phyloP scores from a whole-genome alignment of 2,329 filamentous ascomycete genomes.

The Neobulgaria alba region DNA sequence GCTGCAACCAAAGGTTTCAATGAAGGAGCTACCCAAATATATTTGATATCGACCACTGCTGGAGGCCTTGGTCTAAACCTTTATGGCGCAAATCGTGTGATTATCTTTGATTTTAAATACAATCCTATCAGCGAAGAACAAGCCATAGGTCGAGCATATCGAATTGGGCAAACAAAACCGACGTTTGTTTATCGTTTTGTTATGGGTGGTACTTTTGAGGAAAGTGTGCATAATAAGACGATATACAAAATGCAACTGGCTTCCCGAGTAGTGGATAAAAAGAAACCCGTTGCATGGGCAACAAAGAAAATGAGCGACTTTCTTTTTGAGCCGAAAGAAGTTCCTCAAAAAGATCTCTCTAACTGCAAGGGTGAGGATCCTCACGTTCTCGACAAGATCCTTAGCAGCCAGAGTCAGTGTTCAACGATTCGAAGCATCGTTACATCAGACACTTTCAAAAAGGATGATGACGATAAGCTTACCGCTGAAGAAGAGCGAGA shows the following conservation, averaged over 20 bases:
- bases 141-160: conserved; percentile 78
- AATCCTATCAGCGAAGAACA: conserved; percentile 79
- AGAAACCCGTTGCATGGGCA: conserved; percentile 62
- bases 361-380: conserved; percentile 50
- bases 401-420: conserved; percentile 41
- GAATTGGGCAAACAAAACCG: conserved; percentile 70
- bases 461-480: conserved; percentile 56
- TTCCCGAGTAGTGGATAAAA: conserved; percentile 73
- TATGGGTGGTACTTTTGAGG: conserved; percentile 71
- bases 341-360: conserved; percentile 42
- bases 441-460: conserved; percentile 64
- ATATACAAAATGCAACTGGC: conserved; percentile 79
- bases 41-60: conserved; percentile 75
- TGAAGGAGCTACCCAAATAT: conserved; percentile 44
- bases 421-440: conserved; percentile 47
- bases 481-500: conserved; percentile 52
- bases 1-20: conserved; percentile 63
- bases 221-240: conserved; percentile 60
- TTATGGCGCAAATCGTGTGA: conserved; percentile 71
- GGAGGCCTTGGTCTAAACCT: conserved; percentile 82
- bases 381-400: conserved; percentile 50
- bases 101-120: conserved; percentile 78
- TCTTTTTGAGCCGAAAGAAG: conserved; percentile 48
- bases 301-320: conserved; percentile 44
- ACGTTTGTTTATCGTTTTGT: conserved; percentile 83